Percentiles rank a stretch among this genome's conserved stretches.
phyloP scores from a whole-genome alignment of 257 asterid genomes.

The Petunia secreta region DNA sequence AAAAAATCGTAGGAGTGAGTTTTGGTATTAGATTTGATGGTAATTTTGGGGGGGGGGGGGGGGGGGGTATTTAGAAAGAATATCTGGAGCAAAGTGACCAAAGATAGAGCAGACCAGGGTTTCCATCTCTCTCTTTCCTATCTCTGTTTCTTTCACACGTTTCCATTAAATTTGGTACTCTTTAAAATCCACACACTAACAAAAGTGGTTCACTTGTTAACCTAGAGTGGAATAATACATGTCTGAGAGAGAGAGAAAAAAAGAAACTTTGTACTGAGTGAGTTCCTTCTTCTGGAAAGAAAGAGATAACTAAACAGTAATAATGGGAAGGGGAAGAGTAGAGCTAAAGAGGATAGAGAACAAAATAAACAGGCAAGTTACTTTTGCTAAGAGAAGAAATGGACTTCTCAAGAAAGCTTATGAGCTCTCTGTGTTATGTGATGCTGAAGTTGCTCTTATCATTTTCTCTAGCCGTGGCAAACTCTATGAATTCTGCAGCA shows the following conservation, averaged over 20 bases:
- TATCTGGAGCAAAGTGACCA: too few relatives aligned
- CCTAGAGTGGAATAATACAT: conserved; percentile 26
- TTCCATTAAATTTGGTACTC: conserved; percentile 24
- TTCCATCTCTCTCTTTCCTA: conserved; percentile 17
- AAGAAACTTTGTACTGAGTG: too few relatives aligned
- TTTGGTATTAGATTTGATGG: not conserved
- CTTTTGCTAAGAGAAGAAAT: conserved; percentile 47
- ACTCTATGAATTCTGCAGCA: conserved; percentile 41
- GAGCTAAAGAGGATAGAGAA: conserved; percentile 43
- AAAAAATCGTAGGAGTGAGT: not conserved
- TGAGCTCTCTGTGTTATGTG: conserved; percentile 41
- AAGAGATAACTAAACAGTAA: not conserved
- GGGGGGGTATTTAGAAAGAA: too few relatives aligned
- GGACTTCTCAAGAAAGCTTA: conserved; percentile 43
- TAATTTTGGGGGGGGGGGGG: not conserved
- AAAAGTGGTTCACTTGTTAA: conserved; percentile 29
- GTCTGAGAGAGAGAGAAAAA: conserved; percentile 19
- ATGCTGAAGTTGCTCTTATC: conserved; percentile 48
- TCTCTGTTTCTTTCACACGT: conserved; percentile 3
- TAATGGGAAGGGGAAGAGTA: conserved; percentile 33
- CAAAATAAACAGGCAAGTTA: conserved; percentile 45
- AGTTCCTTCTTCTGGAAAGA: not conserved
- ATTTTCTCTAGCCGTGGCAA: conserved; percentile 43
- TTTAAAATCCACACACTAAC: conserved; percentile 4
- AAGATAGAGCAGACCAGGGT: conserved; percentile 27